These are phyloP conservation scores for Cladophialophora chaetospira DNA, from an alignment of 2,329 filamentous ascomycete species.

Conservation along the genomic window DNA sequence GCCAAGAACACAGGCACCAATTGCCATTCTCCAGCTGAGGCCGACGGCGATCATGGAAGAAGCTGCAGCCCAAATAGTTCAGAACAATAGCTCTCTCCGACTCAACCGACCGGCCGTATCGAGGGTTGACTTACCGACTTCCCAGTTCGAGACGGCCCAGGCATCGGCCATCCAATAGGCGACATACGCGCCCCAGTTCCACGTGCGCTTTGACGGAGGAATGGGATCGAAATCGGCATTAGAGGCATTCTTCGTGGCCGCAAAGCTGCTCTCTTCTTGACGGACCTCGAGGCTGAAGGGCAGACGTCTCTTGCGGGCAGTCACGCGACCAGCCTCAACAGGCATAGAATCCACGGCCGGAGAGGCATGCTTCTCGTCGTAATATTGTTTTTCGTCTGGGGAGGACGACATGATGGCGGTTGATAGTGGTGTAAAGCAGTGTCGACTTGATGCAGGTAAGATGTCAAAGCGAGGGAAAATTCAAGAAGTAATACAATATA, in stretches of 20 bases:
- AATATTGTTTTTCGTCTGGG: slow-evolving; percentile 12
- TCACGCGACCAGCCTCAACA: slow-evolving; percentile 19
- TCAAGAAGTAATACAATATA: neutral
- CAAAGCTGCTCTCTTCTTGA: slow-evolving; percentile 31
- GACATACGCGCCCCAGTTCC: slow-evolving; percentile 45
- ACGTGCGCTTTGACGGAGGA: slow-evolving; percentile 45
- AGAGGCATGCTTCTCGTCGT: slow-evolving; percentile 7
- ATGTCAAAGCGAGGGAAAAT: neutral
- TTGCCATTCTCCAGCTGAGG: slow-evolving; percentile 50
- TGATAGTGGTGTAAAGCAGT: neutral
- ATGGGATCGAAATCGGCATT: slow-evolving; percentile 38
- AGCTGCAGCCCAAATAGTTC: slow-evolving; percentile 21
- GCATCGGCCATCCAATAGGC: slow-evolving; percentile 48
- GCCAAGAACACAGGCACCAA: slow-evolving; percentile 39
- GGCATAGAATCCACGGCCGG: slow-evolving; percentile 18
- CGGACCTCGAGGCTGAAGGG: slow-evolving; percentile 28
- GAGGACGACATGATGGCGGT: slow-evolving; percentile 18
- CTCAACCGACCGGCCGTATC: neutral
- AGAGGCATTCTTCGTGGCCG: slow-evolving; percentile 23
- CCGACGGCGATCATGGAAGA: slow-evolving; percentile 55
- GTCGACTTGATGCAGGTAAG: slow-evolving; percentile 22
- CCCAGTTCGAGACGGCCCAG: slow-evolving; percentile 31
- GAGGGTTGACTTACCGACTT: slow-evolving; percentile 24
- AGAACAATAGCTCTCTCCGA: slow-evolving; percentile 10
- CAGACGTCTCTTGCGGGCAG: slow-evolving; percentile 16